Evolutionary conservation across 352 stramenopile genomes (phyloP).

Genomic region (Chrysophaeum taylorii): DNA sequence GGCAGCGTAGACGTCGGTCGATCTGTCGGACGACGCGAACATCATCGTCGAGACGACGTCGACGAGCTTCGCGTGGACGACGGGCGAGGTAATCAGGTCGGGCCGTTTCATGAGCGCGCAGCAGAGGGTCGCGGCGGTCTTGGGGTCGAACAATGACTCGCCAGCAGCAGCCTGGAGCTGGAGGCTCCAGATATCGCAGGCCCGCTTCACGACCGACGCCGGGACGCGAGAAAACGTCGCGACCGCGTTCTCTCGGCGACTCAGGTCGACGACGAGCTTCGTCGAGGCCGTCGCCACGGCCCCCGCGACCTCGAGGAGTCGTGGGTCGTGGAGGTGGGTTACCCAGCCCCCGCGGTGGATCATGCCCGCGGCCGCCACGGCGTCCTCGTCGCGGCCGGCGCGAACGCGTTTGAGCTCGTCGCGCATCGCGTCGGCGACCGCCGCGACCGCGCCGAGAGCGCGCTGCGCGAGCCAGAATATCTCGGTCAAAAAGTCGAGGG

Average conservation of each 20-base stretch:
- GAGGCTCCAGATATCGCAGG: background rate
- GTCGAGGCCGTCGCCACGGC: background rate
- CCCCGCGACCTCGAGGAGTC: background rate
- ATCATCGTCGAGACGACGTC: background rate
- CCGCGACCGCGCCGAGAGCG: background rate
- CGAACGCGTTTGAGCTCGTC: background rate
- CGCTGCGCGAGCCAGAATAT: background rate
- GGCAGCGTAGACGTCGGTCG: background rate
- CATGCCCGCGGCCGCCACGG: background rate
- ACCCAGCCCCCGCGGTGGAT: background rate
- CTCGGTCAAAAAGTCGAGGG: background rate
- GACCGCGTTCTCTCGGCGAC: background rate
- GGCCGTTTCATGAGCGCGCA: background rate
- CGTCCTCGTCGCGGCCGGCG: background rate
- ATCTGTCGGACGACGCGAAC: too few species aligned
- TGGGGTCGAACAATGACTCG: background rate
- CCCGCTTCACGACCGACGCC: background rate
- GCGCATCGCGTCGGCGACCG: background rate
- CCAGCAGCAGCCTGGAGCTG: background rate
- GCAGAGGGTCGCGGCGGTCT: background rate
- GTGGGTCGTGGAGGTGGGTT: background rate
- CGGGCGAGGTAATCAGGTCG: background rate
- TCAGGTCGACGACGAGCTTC: background rate
- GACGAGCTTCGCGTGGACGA: slow-evolving; percentile 12
- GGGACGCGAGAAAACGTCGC: background rate